Evolutionary conservation across 495 filamentous ascomycete genomes (phyloP), one percentile per base, ranked within the genome.

Genomic region (Talaromyces adpressus): DNA sequence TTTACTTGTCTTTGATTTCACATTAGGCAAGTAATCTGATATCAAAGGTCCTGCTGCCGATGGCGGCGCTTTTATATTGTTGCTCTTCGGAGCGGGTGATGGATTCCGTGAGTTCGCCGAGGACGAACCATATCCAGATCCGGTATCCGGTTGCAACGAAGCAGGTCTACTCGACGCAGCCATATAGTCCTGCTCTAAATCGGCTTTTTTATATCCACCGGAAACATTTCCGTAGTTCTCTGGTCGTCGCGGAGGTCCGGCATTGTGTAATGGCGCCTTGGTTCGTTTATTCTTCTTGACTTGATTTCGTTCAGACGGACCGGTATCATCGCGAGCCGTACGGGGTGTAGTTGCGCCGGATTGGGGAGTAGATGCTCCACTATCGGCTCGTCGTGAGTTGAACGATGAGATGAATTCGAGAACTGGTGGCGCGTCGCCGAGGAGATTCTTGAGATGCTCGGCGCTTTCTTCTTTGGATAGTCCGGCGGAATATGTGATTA

Each of bases 321-420:
- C 57, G 65, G 63, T 63, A 66, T 61, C 62, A 41, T 65, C 58
- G 68, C 36, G 67, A 69, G 18, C 70, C 72, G 57, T 75, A 66
- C 25, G 72, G 68, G 54, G 66, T 60, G 63, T 69, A 57, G 61
- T 64, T 66, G 61, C 68, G 65, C 56, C 73, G 65, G 9, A 71
- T 63, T 57, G 63, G 36, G 14, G 63, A 18, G 60, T 62, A 34
- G n/a, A n/a, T 29, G 51, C 54, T 18, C 68, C 68, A 57, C 63
- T 76, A 23, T 80, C 76, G 68, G 82, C 74, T 34, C 90, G 85
- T 32, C 85, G 87, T 9, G 87, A 79, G 71, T 94, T 98, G 81
- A 96, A 98, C 49, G 87, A 87, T 23, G 91, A 85, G 68, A 98
- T 96, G 72, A 98, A 98, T 64, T 96, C 92, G 63, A 97, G 74